A percentile compares a stretch with the other conserved stretches of the same genome.
These are phyloP conservation scores for Aspergillus leporis DNA, from an alignment of 495 filamentous ascomycete genomes.

Conservation along the genomic window DNA sequence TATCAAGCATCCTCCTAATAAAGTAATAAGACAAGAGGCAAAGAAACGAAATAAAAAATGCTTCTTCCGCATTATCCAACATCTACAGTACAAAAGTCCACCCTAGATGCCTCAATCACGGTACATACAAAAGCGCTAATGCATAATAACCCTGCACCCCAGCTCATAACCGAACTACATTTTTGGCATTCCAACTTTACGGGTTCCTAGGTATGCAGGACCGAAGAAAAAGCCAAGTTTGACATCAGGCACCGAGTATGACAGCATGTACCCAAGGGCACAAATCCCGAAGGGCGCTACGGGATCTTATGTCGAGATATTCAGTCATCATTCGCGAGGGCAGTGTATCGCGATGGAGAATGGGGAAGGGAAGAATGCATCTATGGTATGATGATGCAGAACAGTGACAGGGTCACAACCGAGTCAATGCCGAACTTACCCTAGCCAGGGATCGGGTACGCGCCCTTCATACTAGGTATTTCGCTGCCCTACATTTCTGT, in stretches of 20 bases:
- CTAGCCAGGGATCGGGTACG: background rate
- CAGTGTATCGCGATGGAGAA: background rate
- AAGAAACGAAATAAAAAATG: background rate
- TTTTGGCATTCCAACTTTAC: background rate
- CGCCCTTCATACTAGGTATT: background rate
- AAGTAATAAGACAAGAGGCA: background rate
- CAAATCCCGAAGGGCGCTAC: background rate
- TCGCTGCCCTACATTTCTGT: background rate
- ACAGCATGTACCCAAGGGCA: background rate
- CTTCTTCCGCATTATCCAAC: too few relatives aligned
- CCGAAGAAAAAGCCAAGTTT: background rate
- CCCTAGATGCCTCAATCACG: background rate
- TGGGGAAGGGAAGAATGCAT: background rate
- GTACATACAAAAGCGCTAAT: background rate
- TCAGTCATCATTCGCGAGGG: background rate
- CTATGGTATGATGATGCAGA: constrained; percentile 5
- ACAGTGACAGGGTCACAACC: background rate
- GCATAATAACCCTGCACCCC: background rate
- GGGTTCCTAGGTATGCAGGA: background rate
- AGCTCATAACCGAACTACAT: background rate
- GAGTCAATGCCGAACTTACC: background rate
- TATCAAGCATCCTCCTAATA: background rate
- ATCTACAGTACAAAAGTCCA: too few relatives aligned
- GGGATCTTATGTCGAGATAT: background rate
- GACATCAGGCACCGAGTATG: background rate